These are phyloP conservation scores for Curvularia lunata DNA, from an alignment of 2,329 filamentous ascomycete species.

Conservation along the genomic window DNA sequence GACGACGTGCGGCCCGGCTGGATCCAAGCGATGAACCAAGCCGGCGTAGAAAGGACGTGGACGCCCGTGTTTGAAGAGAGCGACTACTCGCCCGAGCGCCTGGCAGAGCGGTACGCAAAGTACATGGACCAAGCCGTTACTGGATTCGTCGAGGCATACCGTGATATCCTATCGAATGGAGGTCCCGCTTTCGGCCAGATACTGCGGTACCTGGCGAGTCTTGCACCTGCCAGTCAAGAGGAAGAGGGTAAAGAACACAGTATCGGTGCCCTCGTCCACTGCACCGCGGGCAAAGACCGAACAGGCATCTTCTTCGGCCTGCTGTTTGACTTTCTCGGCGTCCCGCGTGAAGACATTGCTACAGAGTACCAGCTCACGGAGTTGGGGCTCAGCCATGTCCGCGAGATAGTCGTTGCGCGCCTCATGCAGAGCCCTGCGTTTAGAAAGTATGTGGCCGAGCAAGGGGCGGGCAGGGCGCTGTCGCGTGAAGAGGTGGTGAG, in stretches of 20 bases:
- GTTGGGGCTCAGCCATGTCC: conserved; percentile 58
- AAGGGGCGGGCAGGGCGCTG: conserved; percentile 26
- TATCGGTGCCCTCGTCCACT: conserved; percentile 69
- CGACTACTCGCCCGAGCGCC: conserved; percentile 67
- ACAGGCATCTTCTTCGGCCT: conserved; percentile 74
- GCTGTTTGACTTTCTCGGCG: conserved; percentile 68
- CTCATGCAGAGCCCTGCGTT: conserved; percentile 52
- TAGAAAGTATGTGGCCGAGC: conserved; percentile 28
- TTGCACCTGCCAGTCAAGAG: conserved; percentile 33
- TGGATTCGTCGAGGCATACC: conserved; percentile 70
- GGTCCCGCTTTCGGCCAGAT: conserved; percentile 64
- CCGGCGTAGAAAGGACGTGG: conserved; percentile 61
- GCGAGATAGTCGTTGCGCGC: conserved; percentile 57
- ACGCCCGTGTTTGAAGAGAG: conserved; percentile 68
- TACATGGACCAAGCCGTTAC: conserved; percentile 63
- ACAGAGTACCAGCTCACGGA: conserved; percentile 73
- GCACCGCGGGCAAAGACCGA: conserved; percentile 78
- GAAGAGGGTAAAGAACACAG: conserved; percentile 12
- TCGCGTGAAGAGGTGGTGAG: conserved; percentile 60
- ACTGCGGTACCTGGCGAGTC: conserved; percentile 62
- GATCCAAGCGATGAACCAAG: conserved; percentile 35
- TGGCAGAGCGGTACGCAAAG: conserved; percentile 65
- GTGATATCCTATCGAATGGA: conserved; percentile 63
- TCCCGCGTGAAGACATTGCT: conserved; percentile 63
- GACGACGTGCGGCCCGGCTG: conserved; percentile 42